These are phyloP conservation scores for Collybia mongolica DNA, from an alignment of 768 basidiomycete species.

Conservation along the genomic window DNA sequence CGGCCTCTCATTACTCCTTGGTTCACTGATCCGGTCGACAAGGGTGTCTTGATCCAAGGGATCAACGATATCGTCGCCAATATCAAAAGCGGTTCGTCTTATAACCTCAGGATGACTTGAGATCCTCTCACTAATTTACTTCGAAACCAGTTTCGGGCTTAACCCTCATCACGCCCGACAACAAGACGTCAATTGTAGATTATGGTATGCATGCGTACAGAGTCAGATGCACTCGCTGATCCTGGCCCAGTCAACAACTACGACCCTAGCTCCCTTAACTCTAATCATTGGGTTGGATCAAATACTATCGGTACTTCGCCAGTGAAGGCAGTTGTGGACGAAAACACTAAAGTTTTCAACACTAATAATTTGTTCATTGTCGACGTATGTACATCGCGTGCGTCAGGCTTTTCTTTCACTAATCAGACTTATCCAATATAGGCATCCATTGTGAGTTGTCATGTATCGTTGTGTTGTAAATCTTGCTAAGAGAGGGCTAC, in stretches of 20 bases:
- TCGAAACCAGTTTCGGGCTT: constrained; percentile 40
- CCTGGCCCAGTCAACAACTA: constrained; percentile 36
- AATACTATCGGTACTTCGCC: constrained; percentile 40
- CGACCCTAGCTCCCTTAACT: constrained; percentile 40
- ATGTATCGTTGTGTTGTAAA: not conserved
- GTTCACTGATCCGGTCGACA: constrained; percentile 59
- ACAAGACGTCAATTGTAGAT: constrained; percentile 49
- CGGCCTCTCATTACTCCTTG: constrained; percentile 52
- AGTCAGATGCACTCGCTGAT: constrained; percentile 4
- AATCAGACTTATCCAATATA: constrained; percentile 2
- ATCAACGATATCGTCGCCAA: constrained; percentile 46
- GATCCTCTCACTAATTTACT: constrained; percentile 1
- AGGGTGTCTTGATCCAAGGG: constrained; percentile 45
- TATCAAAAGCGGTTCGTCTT: constrained; percentile 37
- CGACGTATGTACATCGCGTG: constrained; percentile 35
- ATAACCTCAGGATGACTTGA: not conserved
- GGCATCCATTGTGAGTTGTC: constrained; percentile 33
- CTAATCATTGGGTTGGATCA: constrained; percentile 67
- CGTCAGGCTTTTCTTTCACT: too few relatives aligned
- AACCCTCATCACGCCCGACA: constrained; percentile 60
- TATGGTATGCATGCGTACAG: constrained; percentile 36
- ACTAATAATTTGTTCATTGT: constrained; percentile 54
- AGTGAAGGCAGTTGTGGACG: constrained; percentile 48
- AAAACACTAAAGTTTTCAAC: constrained; percentile 51
- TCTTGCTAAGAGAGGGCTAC: not conserved